A percentile compares a stretch with the other conserved stretches of the same genome.
phyloP scores from a whole-genome alignment of 192 early-diverging fungal genomes.

The Linnemannia elongata region DNA sequence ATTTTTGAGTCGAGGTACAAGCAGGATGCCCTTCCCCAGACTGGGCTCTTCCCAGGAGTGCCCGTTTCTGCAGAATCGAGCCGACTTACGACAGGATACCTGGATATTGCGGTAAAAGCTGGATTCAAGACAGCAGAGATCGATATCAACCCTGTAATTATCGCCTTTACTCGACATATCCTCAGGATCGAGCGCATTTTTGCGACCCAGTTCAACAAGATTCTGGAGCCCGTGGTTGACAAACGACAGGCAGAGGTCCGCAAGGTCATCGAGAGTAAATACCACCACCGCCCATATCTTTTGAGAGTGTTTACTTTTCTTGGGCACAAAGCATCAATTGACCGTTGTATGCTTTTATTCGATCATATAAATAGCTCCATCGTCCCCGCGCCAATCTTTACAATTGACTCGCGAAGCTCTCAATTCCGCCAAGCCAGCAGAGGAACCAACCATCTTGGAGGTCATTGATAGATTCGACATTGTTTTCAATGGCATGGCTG shows the following conservation, averaged over 20 bases:
- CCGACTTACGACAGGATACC: constrained; percentile 47
- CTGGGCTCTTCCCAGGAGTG: constrained; percentile 21
- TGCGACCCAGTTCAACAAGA: constrained; percentile 46
- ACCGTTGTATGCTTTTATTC: too few relatives aligned
- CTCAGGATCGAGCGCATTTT: constrained; percentile 69
- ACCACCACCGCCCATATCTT: too few relatives aligned
- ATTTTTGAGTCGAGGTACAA: constrained; percentile 61
- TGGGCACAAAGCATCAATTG: background rate
- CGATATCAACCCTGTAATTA: constrained; percentile 63
- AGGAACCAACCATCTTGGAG: constrained; percentile 32
- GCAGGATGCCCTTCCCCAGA: constrained; percentile 26
- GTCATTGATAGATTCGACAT: constrained; percentile 60
- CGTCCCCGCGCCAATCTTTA: constrained; percentile 45
- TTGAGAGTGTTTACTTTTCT: background rate
- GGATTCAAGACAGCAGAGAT: constrained; percentile 57
- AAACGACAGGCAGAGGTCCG: constrained; percentile 31
- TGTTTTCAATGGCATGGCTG: constrained; percentile 59
- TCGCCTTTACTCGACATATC: constrained; percentile 70
- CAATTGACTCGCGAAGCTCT: constrained; percentile 43
- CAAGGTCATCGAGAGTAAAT: constrained; percentile 44
- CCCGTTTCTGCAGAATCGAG: constrained; percentile 20
- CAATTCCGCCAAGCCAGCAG: background rate
- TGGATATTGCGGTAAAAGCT: constrained; percentile 59
- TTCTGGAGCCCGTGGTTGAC: constrained; percentile 13
- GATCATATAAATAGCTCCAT: constrained; percentile 23